Evolutionary conservation across 208 protist genomes (phyloP).

Genomic region (Trichomonas tenax): DNA sequence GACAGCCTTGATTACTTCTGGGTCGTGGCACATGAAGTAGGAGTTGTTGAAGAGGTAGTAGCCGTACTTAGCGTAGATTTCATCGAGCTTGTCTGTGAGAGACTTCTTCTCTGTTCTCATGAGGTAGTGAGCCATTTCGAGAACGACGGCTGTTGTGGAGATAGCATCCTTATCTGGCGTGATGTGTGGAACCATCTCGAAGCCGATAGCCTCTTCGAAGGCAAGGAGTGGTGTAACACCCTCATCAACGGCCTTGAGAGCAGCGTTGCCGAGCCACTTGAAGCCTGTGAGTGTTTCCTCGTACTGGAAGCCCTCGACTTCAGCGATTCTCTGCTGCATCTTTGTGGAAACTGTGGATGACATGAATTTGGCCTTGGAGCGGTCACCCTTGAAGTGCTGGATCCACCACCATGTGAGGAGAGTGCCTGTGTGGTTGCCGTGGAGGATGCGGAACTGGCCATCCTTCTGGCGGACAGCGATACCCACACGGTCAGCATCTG

Average conservation of each 20-base stretch:
- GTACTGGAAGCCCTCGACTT: not conserved
- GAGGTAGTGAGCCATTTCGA: not conserved
- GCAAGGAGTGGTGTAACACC: not conserved
- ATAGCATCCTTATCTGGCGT: not conserved
- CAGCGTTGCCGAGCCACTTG: slow-evolving; percentile 15
- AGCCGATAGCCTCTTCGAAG: slow-evolving; percentile 21
- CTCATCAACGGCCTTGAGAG: not conserved
- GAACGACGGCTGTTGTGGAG: not conserved
- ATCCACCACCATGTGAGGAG: slow-evolving; percentile 7
- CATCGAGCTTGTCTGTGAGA: slow-evolving; percentile 9
- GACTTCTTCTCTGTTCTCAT: not conserved
- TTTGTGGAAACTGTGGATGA: not conserved
- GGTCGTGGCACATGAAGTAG: not conserved
- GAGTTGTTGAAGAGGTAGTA: slow-evolving; percentile 7
- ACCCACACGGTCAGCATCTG: slow-evolving; percentile 1
- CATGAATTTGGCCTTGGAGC: not conserved
- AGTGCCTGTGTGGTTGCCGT: slow-evolving; percentile 9
- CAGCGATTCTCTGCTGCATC: not conserved
- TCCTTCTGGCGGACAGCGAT: not conserved
- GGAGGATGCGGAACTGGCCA: not conserved
- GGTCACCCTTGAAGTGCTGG: not conserved
- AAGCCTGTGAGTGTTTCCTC: slow-evolving; percentile 19
- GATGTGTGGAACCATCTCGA: not conserved
- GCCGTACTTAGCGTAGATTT: not conserved
- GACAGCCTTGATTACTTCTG: not conserved